Base-by-base conservation (phyloP, 1,284 basidiomycete species). In the Naganishia sp. region DNA sequence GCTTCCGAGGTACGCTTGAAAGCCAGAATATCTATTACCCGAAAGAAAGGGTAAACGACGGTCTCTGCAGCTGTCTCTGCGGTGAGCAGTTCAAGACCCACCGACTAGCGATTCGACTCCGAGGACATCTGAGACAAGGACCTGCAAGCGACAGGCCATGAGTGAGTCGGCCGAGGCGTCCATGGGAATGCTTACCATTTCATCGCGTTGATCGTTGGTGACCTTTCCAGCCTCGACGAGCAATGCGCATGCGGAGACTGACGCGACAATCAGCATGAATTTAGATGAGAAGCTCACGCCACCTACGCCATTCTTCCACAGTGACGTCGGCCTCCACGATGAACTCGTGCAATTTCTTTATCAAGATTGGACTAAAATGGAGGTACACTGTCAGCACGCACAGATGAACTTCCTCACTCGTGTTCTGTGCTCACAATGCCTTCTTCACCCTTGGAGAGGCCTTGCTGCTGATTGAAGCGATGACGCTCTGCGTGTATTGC, bases 101-200 rank as follows among this genome's bases (percentile, higher is more conserved):
- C 65, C 67, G 60, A 77, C 72, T 17, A 81, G 72, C 4, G 73
- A 74, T 64, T 81, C 79, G 55, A 80, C 69, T 17, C 80, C 80
- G 9, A 80, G 69, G 3, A 80, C 74, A 65, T 81, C 80, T 9
- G 73, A 72, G 45, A 79, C 73, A 50, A 81, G 75, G 53, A 81
- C 75, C 63, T 61, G 35, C 7, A 35, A 15, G 28, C 2, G 6
- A 11, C 18, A 23, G 3, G 31, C 1, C 4, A 39, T 60, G 32
- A 39, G 31, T 2, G 13, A 13, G 21, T 2, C 6, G 6, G 10
- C 15, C 6, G 11, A 50, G 10, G 10, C 6, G 4, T 17, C 13
- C 4, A 50, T 3, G 10, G 39, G 18, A 13, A 2, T 11, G 18
- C 58, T 15, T 41, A 61, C 58, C 57, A 80, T 72, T 68, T 81